A percentile compares a stretch with the other conserved stretches of the same genome.
Conservation (phyloP, 1,139 yeast genomes). For the Candida pseudoviswanathii region DNA sequence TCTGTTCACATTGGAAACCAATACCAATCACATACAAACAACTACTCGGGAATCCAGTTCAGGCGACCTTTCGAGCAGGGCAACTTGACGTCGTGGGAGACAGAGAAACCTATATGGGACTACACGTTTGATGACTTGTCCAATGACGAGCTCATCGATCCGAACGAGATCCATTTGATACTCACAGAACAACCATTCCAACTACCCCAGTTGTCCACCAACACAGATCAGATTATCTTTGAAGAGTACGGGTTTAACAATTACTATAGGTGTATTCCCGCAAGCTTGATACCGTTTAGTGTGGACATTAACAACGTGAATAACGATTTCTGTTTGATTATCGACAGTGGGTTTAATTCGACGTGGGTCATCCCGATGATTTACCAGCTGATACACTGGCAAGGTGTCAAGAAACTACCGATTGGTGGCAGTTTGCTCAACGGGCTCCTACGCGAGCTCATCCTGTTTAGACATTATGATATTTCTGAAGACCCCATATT, state of each 20-base stretch:
- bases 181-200: constrained; percentile 82
- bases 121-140: constrained; percentile 48
- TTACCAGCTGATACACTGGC: constrained; percentile 76
- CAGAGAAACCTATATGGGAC: constrained; percentile 94
- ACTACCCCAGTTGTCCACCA: constrained; percentile 78
- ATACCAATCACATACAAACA: constrained; percentile 62
- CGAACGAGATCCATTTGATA: constrained; percentile 52
- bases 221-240: constrained; percentile 88
- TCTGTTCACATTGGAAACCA: constrained; percentile 71
- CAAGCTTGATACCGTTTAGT: constrained; percentile 75
- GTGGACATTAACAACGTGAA: constrained; percentile 24
- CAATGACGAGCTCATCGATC: constrained; percentile 38
- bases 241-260: constrained; percentile 87
- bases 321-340: constrained; percentile 69
- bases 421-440: constrained; percentile 86
- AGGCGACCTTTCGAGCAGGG: constrained; percentile 88
- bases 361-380: constrained; percentile 88
- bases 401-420: constrained; percentile 72
- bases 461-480: constrained; percentile 91
- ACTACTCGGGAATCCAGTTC: constrained; percentile 73
- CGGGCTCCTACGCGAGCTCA: constrained; percentile 78
- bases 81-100: constrained; percentile 88
- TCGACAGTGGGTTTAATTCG: constrained; percentile 86
- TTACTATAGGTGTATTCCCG: constrained; percentile 62
- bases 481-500: constrained; percentile 88